These are phyloP conservation scores for Monotropa hypopitys DNA, from an alignment of 179 eudicot species.

Conservation along the genomic window DNA sequence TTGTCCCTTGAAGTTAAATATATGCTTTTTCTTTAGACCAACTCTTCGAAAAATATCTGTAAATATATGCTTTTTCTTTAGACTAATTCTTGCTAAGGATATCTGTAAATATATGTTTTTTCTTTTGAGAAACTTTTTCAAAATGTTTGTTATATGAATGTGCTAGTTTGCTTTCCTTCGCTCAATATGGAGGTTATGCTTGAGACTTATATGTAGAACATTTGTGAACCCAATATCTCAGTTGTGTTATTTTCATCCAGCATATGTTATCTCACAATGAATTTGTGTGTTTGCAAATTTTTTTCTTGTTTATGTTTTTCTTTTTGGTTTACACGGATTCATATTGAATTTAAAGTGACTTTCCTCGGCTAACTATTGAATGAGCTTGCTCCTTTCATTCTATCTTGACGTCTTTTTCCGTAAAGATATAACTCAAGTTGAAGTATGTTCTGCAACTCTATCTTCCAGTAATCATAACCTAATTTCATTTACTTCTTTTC, in stretches of 20 bases:
- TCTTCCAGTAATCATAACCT: neutral
- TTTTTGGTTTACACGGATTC: neutral
- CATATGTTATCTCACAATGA: neutral
- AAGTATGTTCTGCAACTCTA: neutral
- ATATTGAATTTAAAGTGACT: neutral
- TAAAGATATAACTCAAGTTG: neutral
- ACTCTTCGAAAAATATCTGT: neutral
- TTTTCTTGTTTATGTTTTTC: neutral
- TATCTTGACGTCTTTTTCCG: neutral
- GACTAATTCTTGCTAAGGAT: too few species aligned
- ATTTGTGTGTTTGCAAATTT: neutral
- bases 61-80: too few species aligned
- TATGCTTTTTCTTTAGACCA: neutral
- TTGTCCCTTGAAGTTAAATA: neutral
- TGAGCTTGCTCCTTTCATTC: neutral
- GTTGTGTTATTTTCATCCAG: neutral
- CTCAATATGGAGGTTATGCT: neutral
- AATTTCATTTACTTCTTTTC: slow-evolving; percentile 3
- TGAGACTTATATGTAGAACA: neutral
- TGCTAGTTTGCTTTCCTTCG: neutral
- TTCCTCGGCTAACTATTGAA: neutral
- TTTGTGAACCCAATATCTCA: neutral
- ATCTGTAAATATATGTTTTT: too few species aligned
- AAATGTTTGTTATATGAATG: too few species aligned
- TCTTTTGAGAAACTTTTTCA: too few species aligned